Evolutionary conservation across 208 protist species (phyloP), one percentile per base, ranked within the genome.

Genomic region (Trypanosoma scelopori): DNA sequence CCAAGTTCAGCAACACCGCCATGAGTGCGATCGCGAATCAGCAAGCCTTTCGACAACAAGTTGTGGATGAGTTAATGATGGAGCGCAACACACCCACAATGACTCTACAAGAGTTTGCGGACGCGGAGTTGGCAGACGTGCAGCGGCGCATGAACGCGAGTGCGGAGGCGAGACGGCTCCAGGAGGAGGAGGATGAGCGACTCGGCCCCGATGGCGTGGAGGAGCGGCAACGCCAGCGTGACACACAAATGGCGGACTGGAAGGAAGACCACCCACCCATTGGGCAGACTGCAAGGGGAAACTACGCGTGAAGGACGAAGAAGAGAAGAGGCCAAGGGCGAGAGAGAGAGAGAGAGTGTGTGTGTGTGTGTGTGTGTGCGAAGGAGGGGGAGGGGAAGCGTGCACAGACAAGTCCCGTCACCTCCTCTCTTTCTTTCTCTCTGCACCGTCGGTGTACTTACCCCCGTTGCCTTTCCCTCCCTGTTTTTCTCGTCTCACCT

Each of bases 61-160:
- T 95, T 25, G 72, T 80, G 22, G 64, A 84, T 27, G 78, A 91
- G 11, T 71, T 95, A 20, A 90, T 91, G 87, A 59, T 85, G 35
- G 87, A 95, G 52, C 78, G 84, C 39, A 93, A 95, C 66, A 68
- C 62, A 23, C 82, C 90, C 18, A 95, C 90, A 28, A 89, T 93
- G 85, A 91, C 90, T 53, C 78, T 95, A 50, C 71, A 87, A 63
- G 90, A 89, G 69, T 95, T 95, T 60, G 90, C 90, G 3, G 81
- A 82, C 60, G 74, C 77, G 68, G 90, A 95, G 74, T 92, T 93
- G 79, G 77, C 80, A 30, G 85, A 91, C 61, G 65, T 91, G 23
- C 80, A 89, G 72, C 80, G 82, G 46, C 87, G 91, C 55, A 89
- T 87, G 81, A 69, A 79, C 23, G 62, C 63, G 46, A 80, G 76